Percentiles rank a stretch among this genome's conserved stretches.
Conservation (phyloP, 257 asterid genomes). For the Vinca minor region DNA sequence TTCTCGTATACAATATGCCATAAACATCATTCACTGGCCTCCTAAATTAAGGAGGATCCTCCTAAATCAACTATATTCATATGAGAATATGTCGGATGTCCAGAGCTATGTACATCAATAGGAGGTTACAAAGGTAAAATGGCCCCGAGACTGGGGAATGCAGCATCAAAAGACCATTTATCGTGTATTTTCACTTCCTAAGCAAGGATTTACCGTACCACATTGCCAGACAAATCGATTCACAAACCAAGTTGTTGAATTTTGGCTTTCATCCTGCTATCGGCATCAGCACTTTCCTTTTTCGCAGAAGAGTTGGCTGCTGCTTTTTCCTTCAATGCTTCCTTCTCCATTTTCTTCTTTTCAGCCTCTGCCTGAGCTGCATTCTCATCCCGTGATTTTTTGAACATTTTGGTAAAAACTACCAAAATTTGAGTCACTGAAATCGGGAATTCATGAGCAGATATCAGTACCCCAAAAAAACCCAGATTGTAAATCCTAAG, state of each 20-base stretch:
- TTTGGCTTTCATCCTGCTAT: conserved; percentile 37
- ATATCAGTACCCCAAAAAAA: conserved; percentile 2
- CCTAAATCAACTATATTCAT: neutral
- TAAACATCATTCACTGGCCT: neutral
- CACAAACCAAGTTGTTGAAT: conserved; percentile 34
- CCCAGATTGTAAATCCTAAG: neutral
- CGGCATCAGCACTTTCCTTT: conserved; percentile 61
- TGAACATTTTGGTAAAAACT: conserved; percentile 76
- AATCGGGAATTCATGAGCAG: conserved; percentile 15
- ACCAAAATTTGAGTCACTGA: conserved; percentile 87
- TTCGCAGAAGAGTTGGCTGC: conserved; percentile 60
- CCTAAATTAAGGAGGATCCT: conserved; percentile 2
- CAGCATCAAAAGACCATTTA: neutral
- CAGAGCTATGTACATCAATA: conserved; percentile 6
- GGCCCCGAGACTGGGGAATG: neutral
- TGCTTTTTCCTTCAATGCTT: conserved; percentile 75
- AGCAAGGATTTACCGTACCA: neutral
- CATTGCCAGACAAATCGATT: conserved; percentile 17
- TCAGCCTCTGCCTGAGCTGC: conserved; percentile 78
- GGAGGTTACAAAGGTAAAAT: neutral
- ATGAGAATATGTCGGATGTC: neutral
- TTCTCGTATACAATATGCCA: conserved; percentile 9
- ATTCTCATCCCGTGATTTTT: conserved; percentile 80
- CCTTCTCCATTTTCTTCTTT: conserved; percentile 85
- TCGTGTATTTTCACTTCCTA: too few species aligned